Conservation (phyloP, 2,329 filamentous ascomycete species). For the Plectosphaerella cucumerina region DNA sequence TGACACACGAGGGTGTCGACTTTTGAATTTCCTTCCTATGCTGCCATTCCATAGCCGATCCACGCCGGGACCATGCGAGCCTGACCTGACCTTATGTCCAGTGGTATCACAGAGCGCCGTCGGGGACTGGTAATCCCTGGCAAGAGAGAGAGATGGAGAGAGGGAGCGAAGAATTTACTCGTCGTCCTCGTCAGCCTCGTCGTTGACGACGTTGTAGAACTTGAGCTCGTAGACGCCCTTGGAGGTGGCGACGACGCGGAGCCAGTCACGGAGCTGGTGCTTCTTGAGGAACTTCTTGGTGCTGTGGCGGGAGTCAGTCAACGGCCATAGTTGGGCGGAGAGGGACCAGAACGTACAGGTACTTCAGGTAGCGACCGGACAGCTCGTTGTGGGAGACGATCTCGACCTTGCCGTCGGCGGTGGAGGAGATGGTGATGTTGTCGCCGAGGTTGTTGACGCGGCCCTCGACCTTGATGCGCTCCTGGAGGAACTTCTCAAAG, state of each 20-base stretch:
- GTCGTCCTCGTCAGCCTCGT: slow-evolving; percentile 96
- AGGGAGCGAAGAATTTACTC: slow-evolving; percentile 65
- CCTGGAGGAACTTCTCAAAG: slow-evolving; percentile 99
- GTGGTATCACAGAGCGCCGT: background rate
- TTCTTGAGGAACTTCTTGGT: slow-evolving; percentile 99
- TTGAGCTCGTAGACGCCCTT: slow-evolving; percentile 99
- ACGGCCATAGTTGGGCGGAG: background rate
- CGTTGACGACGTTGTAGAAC: slow-evolving; percentile 99
- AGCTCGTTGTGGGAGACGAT: slow-evolving; percentile 96
- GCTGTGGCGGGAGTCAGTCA: slow-evolving; percentile 38
- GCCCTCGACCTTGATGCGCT: slow-evolving; percentile 99
- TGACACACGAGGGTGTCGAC: slow-evolving; percentile 12
- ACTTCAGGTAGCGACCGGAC: slow-evolving; percentile 99
- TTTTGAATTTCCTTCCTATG: slow-evolving; percentile 12
- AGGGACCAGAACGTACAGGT: slow-evolving; percentile 66
- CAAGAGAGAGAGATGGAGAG: background rate
- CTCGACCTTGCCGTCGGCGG: slow-evolving; percentile 96
- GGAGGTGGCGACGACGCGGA: slow-evolving; percentile 95
- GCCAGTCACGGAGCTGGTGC: slow-evolving; percentile 99
- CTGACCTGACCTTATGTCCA: slow-evolving; percentile 6
- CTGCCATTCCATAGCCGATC: slow-evolving; percentile 10
- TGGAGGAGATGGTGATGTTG: slow-evolving; percentile 81
- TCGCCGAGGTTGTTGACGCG: slow-evolving; percentile 98
- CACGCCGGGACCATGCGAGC: slow-evolving; percentile 13
- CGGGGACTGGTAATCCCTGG: background rate